A percentile compares a stretch with the other conserved stretches of the same genome.
phyloP scores from a whole-genome alignment of 768 basidiomycete species.

The Lentinus tigrinus region DNA sequence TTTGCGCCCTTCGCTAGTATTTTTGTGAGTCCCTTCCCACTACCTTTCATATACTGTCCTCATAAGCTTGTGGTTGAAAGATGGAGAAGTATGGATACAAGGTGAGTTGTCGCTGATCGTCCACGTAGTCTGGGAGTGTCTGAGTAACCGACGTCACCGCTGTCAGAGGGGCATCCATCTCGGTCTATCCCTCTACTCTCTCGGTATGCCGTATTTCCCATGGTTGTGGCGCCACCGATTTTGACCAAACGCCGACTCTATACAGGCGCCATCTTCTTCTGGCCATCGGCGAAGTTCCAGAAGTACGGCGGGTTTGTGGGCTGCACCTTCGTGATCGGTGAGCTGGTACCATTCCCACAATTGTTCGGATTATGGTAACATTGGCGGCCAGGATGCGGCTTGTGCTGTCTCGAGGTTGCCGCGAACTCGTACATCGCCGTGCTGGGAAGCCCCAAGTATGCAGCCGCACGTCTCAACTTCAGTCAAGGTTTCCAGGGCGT shows the following conservation, averaged over 20 bases:
- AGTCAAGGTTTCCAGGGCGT: slow-evolving; percentile 80
- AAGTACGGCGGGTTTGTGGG: slow-evolving; percentile 75
- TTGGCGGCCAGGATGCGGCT: slow-evolving; percentile 52
- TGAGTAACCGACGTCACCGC: slow-evolving; percentile 2
- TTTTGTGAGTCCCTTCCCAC: slow-evolving; percentile 43
- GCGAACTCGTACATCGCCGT: slow-evolving; percentile 82
- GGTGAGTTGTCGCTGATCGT: slow-evolving; percentile 25
- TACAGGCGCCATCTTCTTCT: slow-evolving; percentile 72
- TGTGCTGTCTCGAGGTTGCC: slow-evolving; percentile 66
- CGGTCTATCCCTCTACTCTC: slow-evolving; percentile 56
- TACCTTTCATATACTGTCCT: not conserved
- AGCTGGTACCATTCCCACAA: slow-evolving; percentile 17
- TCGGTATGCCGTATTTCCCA: slow-evolving; percentile 35
- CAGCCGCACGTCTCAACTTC: slow-evolving; percentile 74
- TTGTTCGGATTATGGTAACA: slow-evolving; percentile 10
- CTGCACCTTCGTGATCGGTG: slow-evolving; percentile 69
- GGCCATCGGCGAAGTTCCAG: slow-evolving; percentile 69
- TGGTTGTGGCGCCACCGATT: slow-evolving; percentile 25
- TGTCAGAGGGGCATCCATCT: slow-evolving; percentile 59
- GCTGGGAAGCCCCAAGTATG: slow-evolving; percentile 64
- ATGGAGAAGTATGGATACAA: slow-evolving; percentile 70
- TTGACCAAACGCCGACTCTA: not conserved
- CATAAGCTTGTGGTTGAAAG: slow-evolving; percentile 29
- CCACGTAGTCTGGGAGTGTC: not conserved
- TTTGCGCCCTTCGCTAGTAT: slow-evolving; percentile 57